phyloP scores from a whole-genome alignment of 2,329 filamentous ascomycete genomes.

The Trichophyton equinum region DNA sequence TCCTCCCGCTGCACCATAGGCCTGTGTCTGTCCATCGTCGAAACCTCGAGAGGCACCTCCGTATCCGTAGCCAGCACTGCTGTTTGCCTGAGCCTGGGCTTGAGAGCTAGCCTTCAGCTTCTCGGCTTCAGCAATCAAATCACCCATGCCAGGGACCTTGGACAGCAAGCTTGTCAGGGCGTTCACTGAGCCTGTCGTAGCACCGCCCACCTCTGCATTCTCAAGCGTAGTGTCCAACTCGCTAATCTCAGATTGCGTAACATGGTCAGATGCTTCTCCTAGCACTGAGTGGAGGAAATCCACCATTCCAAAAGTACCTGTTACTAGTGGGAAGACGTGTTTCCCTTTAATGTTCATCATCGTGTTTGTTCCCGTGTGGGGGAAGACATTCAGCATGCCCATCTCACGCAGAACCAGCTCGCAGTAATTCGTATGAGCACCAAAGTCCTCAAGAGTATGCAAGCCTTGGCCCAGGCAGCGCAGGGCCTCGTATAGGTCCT shows the following conservation, averaged over 20 bases:
- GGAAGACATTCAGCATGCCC: conserved; percentile 55
- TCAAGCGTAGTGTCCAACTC: conserved; percentile 64
- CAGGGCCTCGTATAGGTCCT: conserved; percentile 68
- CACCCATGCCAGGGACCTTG: conserved; percentile 61
- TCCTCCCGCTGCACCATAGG: conserved; percentile 1
- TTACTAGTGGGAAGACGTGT: conserved; percentile 61
- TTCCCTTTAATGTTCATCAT: conserved; percentile 55
- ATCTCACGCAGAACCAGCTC: conserved; percentile 65
- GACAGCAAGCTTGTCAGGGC: conserved; percentile 61
- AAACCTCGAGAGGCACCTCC: conserved; percentile 17
- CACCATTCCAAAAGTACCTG: conserved; percentile 61
- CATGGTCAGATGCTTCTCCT: conserved; percentile 68
- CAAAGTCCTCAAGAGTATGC: conserved; percentile 67
- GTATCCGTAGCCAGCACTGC: conserved; percentile 14
- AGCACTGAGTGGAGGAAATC: conserved; percentile 72
- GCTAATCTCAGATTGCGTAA: conserved; percentile 73
- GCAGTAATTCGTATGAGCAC: conserved; percentile 72
- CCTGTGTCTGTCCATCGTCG: conserved; percentile 10
- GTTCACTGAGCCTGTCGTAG: conserved; percentile 32
- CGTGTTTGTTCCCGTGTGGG: conserved; percentile 56
- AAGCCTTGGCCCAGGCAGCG: conserved; percentile 63
- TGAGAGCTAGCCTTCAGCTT: conserved; percentile 49
- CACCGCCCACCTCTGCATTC: conserved; percentile 47
- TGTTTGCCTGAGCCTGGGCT: conserved; percentile 51
- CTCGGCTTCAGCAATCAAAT: conserved; percentile 54